These are phyloP conservation scores for Blastomyces parvus DNA, from an alignment of 2,329 filamentous ascomycete species.

Conservation along the genomic window DNA sequence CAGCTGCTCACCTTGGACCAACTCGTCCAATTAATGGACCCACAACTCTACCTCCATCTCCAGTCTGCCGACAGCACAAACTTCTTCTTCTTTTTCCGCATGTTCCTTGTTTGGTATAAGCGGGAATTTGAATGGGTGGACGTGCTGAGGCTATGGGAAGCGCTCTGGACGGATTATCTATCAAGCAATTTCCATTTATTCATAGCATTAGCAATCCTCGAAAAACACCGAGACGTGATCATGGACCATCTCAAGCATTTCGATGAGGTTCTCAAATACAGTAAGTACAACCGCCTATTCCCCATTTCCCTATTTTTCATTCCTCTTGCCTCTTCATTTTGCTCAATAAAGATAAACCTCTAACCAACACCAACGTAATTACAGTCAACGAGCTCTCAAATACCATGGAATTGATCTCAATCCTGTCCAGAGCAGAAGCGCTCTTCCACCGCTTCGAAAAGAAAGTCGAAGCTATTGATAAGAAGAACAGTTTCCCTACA, in stretches of 20 bases:
- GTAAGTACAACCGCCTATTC: slow-evolving; percentile 43
- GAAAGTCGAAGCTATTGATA: slow-evolving; percentile 83
- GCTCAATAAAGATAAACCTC: neutral
- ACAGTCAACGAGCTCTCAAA: slow-evolving; percentile 88
- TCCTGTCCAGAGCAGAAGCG: slow-evolving; percentile 75
- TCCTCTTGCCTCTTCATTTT: neutral
- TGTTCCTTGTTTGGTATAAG: slow-evolving; percentile 98
- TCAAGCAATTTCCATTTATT: slow-evolving; percentile 91
- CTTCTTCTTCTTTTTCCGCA: slow-evolving; percentile 99
- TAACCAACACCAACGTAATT: slow-evolving; percentile 12
- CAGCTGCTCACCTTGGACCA: slow-evolving; percentile 89
- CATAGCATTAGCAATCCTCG: slow-evolving; percentile 82
- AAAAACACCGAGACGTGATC: slow-evolving; percentile 93
- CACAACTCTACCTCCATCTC: slow-evolving; percentile 82
- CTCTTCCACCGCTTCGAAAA: slow-evolving; percentile 83
- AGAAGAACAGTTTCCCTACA: slow-evolving; percentile 73
- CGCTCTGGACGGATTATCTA: slow-evolving; percentile 84
- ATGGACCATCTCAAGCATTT: slow-evolving; percentile 91
- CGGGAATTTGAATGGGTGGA: slow-evolving; percentile 89
- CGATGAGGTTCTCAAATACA: slow-evolving; percentile 94
- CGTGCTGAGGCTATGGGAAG: slow-evolving; percentile 81
- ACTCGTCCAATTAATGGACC: slow-evolving; percentile 92
- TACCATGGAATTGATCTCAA: slow-evolving; percentile 81
- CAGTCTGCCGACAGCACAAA: slow-evolving; percentile 90
- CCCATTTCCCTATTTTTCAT: neutral